Evolutionary conservation across 1,139 yeast genomes (phyloP).

Genomic region (Williopsis jadinii): DNA sequence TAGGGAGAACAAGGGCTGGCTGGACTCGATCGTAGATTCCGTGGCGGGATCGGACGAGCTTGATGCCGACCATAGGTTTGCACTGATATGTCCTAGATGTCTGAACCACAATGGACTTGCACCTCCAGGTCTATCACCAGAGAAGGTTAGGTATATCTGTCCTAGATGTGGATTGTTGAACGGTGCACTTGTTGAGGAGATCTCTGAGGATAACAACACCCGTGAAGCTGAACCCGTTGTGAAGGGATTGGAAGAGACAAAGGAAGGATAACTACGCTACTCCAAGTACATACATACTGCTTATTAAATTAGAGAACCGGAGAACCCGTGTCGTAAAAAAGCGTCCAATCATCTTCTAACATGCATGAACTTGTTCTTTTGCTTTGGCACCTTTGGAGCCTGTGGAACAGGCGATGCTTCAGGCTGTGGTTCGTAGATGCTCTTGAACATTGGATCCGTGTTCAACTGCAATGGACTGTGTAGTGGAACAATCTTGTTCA

Average conservation of each 20-base stretch:
- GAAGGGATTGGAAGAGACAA: neutral
- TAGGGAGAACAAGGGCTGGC: slow-evolving; percentile 9
- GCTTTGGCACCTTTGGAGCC: slow-evolving; percentile 23
- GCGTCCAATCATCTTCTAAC: slow-evolving; percentile 17
- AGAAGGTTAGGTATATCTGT: slow-evolving; percentile 55
- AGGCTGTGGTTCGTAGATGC: slow-evolving; percentile 47
- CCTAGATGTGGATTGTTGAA: slow-evolving; percentile 64
- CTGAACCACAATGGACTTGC: slow-evolving; percentile 75
- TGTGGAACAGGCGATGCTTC: slow-evolving; percentile 22
- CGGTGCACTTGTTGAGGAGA: slow-evolving; percentile 9
- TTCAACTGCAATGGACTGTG: slow-evolving; percentile 75
- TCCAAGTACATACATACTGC: neutral
- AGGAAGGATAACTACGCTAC: neutral
- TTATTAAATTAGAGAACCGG: neutral
- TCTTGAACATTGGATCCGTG: slow-evolving; percentile 69
- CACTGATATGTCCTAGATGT: slow-evolving; percentile 65
- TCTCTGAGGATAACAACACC: neutral
- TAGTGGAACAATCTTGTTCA: slow-evolving; percentile 82
- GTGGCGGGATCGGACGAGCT: slow-evolving; percentile 68
- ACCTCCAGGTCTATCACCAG: slow-evolving; percentile 60
- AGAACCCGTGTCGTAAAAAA: neutral
- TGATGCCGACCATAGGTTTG: slow-evolving; percentile 57
- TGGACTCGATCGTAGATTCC: slow-evolving; percentile 33
- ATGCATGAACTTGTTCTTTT: slow-evolving; percentile 37
- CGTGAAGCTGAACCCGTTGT: no score